Percentiles rank a stretch among this genome's conserved stretches.
These are phyloP conservation scores for Pseudoscleropodium purum DNA, from an alignment of 225 moss, liverwort and hornwort species.

Conservation along the genomic window DNA sequence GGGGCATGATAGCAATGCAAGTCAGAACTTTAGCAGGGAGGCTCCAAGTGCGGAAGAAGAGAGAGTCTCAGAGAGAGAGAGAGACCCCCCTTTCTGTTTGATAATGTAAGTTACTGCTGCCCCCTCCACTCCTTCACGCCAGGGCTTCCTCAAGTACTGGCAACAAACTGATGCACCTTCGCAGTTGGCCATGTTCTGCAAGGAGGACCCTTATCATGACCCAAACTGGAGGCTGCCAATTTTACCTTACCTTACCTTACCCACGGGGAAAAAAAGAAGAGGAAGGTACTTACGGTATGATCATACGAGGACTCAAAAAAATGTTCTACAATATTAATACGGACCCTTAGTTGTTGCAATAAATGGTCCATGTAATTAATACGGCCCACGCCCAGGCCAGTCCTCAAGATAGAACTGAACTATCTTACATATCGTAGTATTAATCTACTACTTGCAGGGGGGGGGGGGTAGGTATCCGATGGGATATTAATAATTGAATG, in stretches of 20 bases:
- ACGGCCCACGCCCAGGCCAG: neutral
- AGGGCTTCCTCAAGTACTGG: neutral
- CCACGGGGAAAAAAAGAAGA: too few species aligned
- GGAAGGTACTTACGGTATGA: neutral
- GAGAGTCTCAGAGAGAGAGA: neutral
- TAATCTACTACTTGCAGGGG: neutral
- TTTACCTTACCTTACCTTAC: neutral
- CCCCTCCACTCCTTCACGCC: neutral
- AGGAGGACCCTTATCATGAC: neutral
- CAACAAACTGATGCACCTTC: neutral
- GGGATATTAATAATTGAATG: neutral
- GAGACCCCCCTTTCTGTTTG: neutral
- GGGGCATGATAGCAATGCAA: neutral
- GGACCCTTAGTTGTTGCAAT: neutral
- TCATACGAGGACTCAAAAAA: too few species aligned
- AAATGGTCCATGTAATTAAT: neutral
- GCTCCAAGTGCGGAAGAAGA: neutral
- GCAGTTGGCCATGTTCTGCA: neutral
- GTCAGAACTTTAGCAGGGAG: neutral
- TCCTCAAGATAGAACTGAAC: neutral
- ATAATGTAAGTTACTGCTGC: neutral
- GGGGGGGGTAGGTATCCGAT: neutral
- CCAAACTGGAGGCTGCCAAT: neutral
- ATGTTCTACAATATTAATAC: neutral
- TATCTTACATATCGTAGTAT: too few species aligned